phyloP scores from a whole-genome alignment of 768 basidiomycete genomes.

The Xerocomus spinulosus region DNA sequence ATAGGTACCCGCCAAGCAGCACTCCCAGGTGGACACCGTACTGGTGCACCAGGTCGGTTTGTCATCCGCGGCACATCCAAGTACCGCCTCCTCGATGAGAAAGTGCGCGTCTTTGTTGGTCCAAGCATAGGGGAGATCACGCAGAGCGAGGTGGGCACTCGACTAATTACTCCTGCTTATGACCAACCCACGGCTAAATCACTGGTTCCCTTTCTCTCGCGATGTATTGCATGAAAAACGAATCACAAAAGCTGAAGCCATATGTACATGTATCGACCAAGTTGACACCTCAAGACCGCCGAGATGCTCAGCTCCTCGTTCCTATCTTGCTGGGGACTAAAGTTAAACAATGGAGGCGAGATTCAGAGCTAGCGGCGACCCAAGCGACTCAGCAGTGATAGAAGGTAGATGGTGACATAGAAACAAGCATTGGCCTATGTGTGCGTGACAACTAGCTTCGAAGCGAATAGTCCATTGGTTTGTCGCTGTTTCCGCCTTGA shows the following conservation, averaged over 20 bases:
- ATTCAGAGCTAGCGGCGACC: slow-evolving; percentile 8
- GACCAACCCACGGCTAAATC: background rate
- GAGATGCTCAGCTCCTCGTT: slow-evolving; percentile 24
- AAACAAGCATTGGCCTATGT: background rate
- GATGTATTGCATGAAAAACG: background rate
- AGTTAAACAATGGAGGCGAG: slow-evolving; percentile 24
- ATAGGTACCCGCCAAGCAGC: slow-evolving; percentile 79
- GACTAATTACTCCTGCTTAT: background rate
- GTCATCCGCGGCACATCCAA: slow-evolving; percentile 72
- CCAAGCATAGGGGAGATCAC: slow-evolving; percentile 65
- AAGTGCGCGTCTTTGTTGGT: slow-evolving; percentile 80
- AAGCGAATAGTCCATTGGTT: no score
- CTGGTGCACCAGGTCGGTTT: slow-evolving; percentile 85
- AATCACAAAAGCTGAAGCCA: slow-evolving; percentile 21
- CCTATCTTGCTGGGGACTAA: slow-evolving; percentile 24
- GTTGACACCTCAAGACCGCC: slow-evolving; percentile 20
- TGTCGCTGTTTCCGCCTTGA: no score
- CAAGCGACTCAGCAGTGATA: background rate
- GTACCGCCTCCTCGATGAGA: slow-evolving; percentile 75
- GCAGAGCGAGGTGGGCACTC: slow-evolving; percentile 47
- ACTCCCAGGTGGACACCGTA: slow-evolving; percentile 80
- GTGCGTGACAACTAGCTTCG: no score
- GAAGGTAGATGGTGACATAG: background rate
- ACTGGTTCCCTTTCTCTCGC: background rate
- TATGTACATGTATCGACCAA: slow-evolving; percentile 26